A percentile compares a stretch with the other conserved stretches of the same genome.
Conservation (phyloP, 2,329 filamentous ascomycete genomes). For the Botryotinia calthae region DNA sequence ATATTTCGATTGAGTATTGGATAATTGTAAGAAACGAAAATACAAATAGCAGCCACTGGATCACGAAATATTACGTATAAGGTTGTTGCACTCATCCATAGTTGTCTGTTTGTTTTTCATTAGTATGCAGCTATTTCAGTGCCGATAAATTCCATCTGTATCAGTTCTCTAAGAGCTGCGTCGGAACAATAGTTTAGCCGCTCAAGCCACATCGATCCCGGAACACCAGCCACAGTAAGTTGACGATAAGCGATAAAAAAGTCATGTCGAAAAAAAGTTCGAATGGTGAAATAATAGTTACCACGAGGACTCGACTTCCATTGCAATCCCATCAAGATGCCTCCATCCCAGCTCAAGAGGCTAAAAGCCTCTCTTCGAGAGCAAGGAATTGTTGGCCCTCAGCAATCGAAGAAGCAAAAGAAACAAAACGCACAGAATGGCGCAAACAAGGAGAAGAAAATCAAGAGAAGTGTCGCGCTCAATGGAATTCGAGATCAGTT, state of each 20-base stretch:
- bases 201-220: background rate
- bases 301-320: background rate
- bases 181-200: background rate
- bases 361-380: constrained; percentile 88
- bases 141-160: background rate
- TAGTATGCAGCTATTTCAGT: background rate
- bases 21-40: background rate
- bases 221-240: constrained; percentile 4
- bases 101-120: background rate
- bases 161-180: background rate
- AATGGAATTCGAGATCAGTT: constrained; percentile 90
- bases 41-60: background rate
- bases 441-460: constrained; percentile 66
- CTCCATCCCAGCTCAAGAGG: constrained; percentile 93
- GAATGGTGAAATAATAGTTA: background rate
- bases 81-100: background rate
- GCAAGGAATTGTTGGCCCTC: constrained; percentile 84
- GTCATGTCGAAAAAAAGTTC: constrained; percentile 10
- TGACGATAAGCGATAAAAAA: constrained; percentile 16
- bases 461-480: constrained; percentile 74
- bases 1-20: background rate
- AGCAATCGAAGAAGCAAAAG: constrained; percentile 93
- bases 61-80: background rate
- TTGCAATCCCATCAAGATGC: constrained; percentile 56
- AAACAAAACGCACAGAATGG: constrained; percentile 68